Conservation (phyloP, 176 grass and related monocot genomes). For the Oryza longistaminata region DNA sequence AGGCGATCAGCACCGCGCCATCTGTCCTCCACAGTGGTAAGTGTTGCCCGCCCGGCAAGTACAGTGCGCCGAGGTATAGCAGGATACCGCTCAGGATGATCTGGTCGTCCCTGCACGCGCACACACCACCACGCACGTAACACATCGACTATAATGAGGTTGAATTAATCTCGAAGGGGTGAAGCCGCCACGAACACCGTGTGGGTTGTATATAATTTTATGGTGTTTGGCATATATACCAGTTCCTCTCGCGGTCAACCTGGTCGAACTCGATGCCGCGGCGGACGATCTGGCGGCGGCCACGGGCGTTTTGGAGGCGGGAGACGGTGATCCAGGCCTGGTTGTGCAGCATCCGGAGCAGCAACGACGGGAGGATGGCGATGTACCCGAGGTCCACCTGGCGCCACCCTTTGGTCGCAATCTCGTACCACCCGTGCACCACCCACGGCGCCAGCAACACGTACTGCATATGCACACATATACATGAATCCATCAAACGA, state of each 20-base stretch:
- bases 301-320: slow-evolving; percentile 75
- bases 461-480: slow-evolving; percentile 42
- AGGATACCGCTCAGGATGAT: slow-evolving; percentile 60
- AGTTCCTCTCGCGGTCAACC: slow-evolving; percentile 89
- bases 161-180: too few relatives aligned
- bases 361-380: slow-evolving; percentile 47
- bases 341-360: slow-evolving; percentile 65
- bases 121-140: too few relatives aligned
- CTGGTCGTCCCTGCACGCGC: slow-evolving; percentile 62
- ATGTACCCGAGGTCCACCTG: slow-evolving; percentile 41
- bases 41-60: not conserved
- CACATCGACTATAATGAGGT: too few relatives aligned
- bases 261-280: slow-evolving; percentile 92
- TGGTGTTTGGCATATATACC: not conserved
- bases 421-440: slow-evolving; percentile 35
- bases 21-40: slow-evolving; percentile 54
- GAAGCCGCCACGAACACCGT: too few relatives aligned
- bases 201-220: too few relatives aligned
- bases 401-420: slow-evolving; percentile 51
- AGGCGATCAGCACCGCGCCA: slow-evolving; percentile 31
- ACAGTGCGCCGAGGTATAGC: slow-evolving; percentile 31
- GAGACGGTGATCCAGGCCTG: slow-evolving; percentile 80
- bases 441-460: slow-evolving; percentile 71
- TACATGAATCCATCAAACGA: too few relatives aligned
- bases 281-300: slow-evolving; percentile 72